Evolutionary conservation across 768 basidiomycete genomes (phyloP).

Genomic region (Russula griseocarnosa): DNA sequence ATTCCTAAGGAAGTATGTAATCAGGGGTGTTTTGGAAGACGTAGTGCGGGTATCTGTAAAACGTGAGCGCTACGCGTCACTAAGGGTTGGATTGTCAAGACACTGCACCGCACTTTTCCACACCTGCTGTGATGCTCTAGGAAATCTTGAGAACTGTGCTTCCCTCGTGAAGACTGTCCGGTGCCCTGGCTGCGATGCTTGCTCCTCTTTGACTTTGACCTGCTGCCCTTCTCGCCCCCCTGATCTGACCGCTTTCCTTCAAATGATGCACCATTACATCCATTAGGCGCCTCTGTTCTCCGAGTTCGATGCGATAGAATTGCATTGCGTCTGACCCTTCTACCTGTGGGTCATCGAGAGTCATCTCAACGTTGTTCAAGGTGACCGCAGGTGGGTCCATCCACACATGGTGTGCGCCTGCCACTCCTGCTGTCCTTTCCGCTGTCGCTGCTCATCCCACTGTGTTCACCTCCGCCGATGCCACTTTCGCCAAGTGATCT

Average conservation of each 20-base stretch:
- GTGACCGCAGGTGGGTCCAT: not conserved
- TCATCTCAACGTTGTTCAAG: slow-evolving; percentile 3
- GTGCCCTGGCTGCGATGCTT: slow-evolving; percentile 29
- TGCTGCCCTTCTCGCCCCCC: slow-evolving; percentile 22
- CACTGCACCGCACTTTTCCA: slow-evolving; percentile 72
- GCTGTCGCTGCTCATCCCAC: slow-evolving; percentile 25
- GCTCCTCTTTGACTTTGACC: slow-evolving; percentile 28
- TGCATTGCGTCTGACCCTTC: slow-evolving; percentile 84
- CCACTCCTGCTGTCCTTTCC: slow-evolving; percentile 19
- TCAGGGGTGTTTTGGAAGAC: no score
- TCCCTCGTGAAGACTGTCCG: slow-evolving; percentile 22
- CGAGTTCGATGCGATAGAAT: slow-evolving; percentile 88
- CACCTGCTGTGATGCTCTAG: slow-evolving; percentile 90
- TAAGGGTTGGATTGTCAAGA: not conserved
- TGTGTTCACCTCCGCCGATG: slow-evolving; percentile 20
- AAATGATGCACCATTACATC: slow-evolving; percentile 90
- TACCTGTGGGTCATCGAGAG: slow-evolving; percentile 35
- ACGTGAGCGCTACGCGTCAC: slow-evolving; percentile 5
- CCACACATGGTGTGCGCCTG: not conserved
- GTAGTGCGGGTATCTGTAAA: slow-evolving; percentile 72
- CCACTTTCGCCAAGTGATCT: slow-evolving; percentile 23
- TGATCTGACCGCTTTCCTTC: slow-evolving; percentile 45
- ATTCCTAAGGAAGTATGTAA: no score
- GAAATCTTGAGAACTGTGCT: slow-evolving; percentile 43
- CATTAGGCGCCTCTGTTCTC: slow-evolving; percentile 84